These are phyloP conservation scores for Neurospora sp. DNA, from an alignment of 495 filamentous ascomycete genomes.

Conservation along the genomic window DNA sequence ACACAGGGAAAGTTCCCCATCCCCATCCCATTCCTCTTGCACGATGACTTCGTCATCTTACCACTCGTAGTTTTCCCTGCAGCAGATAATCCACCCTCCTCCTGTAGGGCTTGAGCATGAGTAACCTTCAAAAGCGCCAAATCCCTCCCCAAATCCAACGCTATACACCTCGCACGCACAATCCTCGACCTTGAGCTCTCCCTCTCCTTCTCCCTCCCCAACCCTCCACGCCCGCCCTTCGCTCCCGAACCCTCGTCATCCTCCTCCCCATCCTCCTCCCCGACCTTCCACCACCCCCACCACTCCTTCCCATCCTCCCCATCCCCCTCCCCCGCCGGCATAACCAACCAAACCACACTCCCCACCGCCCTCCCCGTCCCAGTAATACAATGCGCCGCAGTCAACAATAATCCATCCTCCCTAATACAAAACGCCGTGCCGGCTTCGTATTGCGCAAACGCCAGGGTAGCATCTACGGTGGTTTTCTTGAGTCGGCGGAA, in stretches of 20 bases:
- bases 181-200: slow-evolving; percentile 1
- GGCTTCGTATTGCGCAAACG: slow-evolving; percentile 39
- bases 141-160: slow-evolving; percentile 30
- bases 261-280: not conserved
- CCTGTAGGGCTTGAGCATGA: slow-evolving; percentile 1
- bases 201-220: not conserved
- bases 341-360: not conserved
- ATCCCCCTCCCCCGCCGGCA: not conserved
- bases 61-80: too few species aligned
- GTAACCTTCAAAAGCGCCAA: slow-evolving; percentile 30
- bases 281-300: too few species aligned
- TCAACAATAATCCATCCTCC: slow-evolving; percentile 31
- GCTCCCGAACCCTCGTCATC: not conserved
- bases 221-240: not conserved
- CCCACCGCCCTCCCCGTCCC: slow-evolving; percentile 8
- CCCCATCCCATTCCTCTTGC: too few species aligned
- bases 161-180: slow-evolving; percentile 25
- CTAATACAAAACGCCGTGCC: slow-evolving; percentile 39
- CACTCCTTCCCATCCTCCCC: not conserved
- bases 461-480: slow-evolving; percentile 26
- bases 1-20: not conserved
- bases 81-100: too few species aligned
- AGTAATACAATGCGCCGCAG: slow-evolving; percentile 38
- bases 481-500: not conserved
- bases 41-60: too few species aligned